Conservation (phyloP, 306 rosid genomes). For the Medicago truncatula region DNA sequence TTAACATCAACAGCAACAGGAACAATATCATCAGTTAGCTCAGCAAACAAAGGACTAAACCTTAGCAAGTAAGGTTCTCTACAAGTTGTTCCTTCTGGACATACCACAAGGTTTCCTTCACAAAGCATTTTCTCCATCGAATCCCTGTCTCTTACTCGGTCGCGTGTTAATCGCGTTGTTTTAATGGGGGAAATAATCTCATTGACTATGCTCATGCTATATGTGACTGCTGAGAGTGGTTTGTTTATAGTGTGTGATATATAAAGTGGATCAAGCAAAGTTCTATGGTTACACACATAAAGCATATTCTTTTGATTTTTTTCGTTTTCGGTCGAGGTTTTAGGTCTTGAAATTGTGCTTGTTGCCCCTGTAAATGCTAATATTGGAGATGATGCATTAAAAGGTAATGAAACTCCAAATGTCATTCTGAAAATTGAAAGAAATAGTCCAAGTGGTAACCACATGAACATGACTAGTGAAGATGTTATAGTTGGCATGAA, state of each 20-base stretch:
- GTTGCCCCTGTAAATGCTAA: slow-evolving; percentile 64
- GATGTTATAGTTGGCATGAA: slow-evolving; percentile 60
- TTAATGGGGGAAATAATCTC: slow-evolving; percentile 63
- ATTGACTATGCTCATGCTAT: slow-evolving; percentile 62
- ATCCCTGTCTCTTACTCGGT: slow-evolving; percentile 54
- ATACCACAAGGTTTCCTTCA: slow-evolving; percentile 64
- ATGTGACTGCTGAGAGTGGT: slow-evolving; percentile 51
- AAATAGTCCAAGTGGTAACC: slow-evolving; percentile 66
- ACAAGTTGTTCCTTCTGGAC: slow-evolving; percentile 88
- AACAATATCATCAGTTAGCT: slow-evolving; percentile 59
- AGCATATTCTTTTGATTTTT: slow-evolving; percentile 51
- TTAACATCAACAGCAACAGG: slow-evolving; percentile 68
- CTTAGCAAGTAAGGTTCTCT: slow-evolving; percentile 77
- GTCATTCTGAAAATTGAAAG: slow-evolving; percentile 52
- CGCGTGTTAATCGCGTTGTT: slow-evolving; percentile 58
- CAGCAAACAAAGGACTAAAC: slow-evolving; percentile 81
- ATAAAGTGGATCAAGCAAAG: slow-evolving; percentile 73
- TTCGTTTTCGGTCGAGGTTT: not conserved
- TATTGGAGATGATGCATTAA: slow-evolving; percentile 54
- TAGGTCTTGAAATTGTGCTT: slow-evolving; percentile 41
- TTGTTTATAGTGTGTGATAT: slow-evolving; percentile 46
- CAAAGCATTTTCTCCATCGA: slow-evolving; percentile 53
- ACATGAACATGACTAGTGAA: slow-evolving; percentile 58
- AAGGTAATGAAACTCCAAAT: slow-evolving; percentile 46
- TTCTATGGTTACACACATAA: slow-evolving; percentile 79